phyloP scores from a whole-genome alignment of 2,329 filamentous ascomycete species.

The Chaetomium strumarium region DNA sequence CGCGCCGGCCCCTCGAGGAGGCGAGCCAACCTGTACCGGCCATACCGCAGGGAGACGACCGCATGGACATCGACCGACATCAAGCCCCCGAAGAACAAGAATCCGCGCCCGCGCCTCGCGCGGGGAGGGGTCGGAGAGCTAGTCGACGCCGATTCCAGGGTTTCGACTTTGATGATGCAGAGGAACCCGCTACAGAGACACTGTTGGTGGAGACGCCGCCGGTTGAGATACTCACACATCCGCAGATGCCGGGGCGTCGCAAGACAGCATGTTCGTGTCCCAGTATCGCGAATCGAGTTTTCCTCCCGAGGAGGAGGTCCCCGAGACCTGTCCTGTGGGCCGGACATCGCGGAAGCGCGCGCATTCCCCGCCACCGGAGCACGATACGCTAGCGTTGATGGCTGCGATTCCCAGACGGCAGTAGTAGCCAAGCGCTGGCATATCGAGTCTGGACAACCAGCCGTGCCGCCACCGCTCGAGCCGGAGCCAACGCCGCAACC shows the following conservation, averaged over 20 bases:
- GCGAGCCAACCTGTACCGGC: slow-evolving; percentile 30
- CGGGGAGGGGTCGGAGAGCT: slow-evolving; percentile 23
- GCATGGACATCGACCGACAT: slow-evolving; percentile 27
- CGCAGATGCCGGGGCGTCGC: slow-evolving; percentile 30
- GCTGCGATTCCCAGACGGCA: slow-evolving; percentile 68
- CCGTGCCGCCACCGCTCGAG: slow-evolving; percentile 31
- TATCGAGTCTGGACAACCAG: slow-evolving; percentile 51
- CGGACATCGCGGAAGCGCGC: slow-evolving; percentile 40
- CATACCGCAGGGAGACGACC: slow-evolving; percentile 10
- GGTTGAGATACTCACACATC: too few species aligned
- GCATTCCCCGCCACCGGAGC: slow-evolving; percentile 35
- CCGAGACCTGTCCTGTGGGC: neutral
- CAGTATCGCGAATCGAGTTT: slow-evolving; percentile 35
- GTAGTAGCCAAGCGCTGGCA: slow-evolving; percentile 74
- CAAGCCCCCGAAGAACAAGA: slow-evolving; percentile 10
- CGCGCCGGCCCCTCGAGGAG: slow-evolving; percentile 63
- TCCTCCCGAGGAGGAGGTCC: slow-evolving; percentile 7
- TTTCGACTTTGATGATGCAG: slow-evolving; percentile 51
- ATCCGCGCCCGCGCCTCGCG: slow-evolving; percentile 18
- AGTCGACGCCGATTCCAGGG: slow-evolving; percentile 59
- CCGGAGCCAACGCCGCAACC: slow-evolving; percentile 19
- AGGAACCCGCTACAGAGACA: slow-evolving; percentile 29
- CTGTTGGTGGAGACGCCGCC: neutral
- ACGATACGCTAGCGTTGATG: slow-evolving; percentile 51
- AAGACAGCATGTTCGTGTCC: slow-evolving; percentile 50